phyloP scores from a whole-genome alignment of 495 filamentous ascomycete species.

The Hamigera avellanea region DNA sequence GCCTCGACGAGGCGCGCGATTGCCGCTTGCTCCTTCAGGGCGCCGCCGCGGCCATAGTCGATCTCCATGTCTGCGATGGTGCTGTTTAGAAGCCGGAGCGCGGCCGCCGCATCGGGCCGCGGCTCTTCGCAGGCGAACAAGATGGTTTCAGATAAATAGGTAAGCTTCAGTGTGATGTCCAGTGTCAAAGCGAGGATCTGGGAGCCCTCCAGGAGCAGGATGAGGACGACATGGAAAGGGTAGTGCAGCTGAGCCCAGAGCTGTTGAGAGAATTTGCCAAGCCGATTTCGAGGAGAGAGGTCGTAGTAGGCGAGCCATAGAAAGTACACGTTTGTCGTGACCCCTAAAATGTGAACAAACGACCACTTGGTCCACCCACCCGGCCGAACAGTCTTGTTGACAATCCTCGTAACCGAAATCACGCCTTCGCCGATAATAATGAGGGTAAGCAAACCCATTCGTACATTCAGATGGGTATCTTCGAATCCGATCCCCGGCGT shows the following conservation, averaged over 20 bases:
- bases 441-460: constrained; percentile 55
- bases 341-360: constrained; percentile 38
- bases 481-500: constrained; percentile 50
- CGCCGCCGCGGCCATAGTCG: constrained; percentile 23
- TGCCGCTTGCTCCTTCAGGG: constrained; percentile 20
- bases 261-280: constrained; percentile 45
- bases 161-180: constrained; percentile 28
- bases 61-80: constrained; percentile 35
- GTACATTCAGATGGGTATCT: constrained; percentile 50
- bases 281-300: constrained; percentile 22
- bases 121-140: constrained; percentile 29
- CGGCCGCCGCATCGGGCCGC: constrained; percentile 14
- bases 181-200: constrained; percentile 30
- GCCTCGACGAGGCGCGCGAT: constrained; percentile 22
- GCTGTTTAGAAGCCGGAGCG: constrained; percentile 22
- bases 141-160: constrained; percentile 27
- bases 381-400: constrained; percentile 43
- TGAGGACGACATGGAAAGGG: constrained; percentile 55
- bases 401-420: constrained; percentile 39
- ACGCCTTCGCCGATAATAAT: constrained; percentile 62
- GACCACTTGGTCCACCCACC: constrained; percentile 37
- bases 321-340: constrained; percentile 46
- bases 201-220: constrained; percentile 50
- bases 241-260: constrained; percentile 59
- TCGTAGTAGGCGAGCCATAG: constrained; percentile 66